A percentile compares a stretch with the other conserved stretches of the same genome.
These are phyloP conservation scores for Saturnispora besseyi DNA, from an alignment of 805 yeast species.

Conservation along the genomic window DNA sequence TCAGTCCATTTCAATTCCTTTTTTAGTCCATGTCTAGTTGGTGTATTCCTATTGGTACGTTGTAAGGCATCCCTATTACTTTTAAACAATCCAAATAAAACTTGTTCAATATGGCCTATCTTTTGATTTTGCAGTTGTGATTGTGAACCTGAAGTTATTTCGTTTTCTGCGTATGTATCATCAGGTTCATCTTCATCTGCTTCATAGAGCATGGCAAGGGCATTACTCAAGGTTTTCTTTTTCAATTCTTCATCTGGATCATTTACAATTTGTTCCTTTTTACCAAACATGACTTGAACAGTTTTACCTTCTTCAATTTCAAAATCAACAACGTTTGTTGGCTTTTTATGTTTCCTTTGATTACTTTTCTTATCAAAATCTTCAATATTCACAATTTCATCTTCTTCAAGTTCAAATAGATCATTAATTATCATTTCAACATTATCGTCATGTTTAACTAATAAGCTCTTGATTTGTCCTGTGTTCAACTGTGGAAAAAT, in stretches of 20 bases:
- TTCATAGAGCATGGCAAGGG: conserved; percentile 49
- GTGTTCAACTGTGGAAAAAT: conserved; percentile 57
- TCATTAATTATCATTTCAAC: conserved; percentile 51
- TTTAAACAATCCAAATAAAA: conserved; percentile 48
- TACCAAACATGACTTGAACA: conserved; percentile 28
- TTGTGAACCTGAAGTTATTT: conserved; percentile 26
- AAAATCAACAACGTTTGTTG: conserved; percentile 12
- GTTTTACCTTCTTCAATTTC: conserved; percentile 10
- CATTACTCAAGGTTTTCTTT: conserved; percentile 34
- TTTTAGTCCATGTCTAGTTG: conserved; percentile 43
- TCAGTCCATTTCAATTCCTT: conserved; percentile 62
- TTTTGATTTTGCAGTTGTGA: conserved; percentile 8
- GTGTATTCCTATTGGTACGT: conserved; percentile 37
- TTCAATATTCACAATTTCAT: conserved; percentile 18
- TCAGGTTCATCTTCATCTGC: conserved; percentile 82
- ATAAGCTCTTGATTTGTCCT: conserved; percentile 38
- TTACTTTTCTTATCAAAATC: conserved; percentile 17
- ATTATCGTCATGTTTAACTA: conserved; percentile 39
- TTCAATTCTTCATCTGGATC: conserved; percentile 32
- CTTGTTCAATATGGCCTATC: conserved; percentile 35
- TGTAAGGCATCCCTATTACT: conserved; percentile 41
- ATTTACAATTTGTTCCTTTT: conserved; percentile 20
- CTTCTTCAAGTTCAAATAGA: conserved; percentile 39
- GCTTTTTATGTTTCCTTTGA: neutral
- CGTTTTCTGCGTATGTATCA: conserved; percentile 61